Evolutionary conservation across 2,329 filamentous ascomycete genomes (phyloP).

Genomic region (Fusarium dlaminii): DNA sequence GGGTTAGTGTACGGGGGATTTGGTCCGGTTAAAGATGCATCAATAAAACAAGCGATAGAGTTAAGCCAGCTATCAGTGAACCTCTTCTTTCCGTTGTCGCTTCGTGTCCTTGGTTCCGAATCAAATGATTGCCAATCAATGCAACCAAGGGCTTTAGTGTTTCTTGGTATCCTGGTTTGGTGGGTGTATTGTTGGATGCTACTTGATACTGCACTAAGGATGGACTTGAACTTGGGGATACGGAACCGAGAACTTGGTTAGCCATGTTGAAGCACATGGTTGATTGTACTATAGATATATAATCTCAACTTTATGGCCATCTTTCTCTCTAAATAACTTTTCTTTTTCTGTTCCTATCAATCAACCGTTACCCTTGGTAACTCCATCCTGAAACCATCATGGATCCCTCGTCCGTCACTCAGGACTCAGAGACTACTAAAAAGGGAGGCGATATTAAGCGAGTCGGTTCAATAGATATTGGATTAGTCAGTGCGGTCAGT

Average conservation of each 20-base stretch:
- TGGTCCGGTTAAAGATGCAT: not conserved
- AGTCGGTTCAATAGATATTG: not conserved
- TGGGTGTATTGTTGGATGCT: not conserved
- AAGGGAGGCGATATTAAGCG: not conserved
- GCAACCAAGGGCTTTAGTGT: not conserved
- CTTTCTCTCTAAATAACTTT: no score
- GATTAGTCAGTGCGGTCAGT: not conserved
- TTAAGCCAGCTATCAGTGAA: not conserved
- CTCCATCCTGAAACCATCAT: not conserved
- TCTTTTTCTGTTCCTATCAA: no score
- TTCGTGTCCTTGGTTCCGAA: not conserved
- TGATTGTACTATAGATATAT: not conserved
- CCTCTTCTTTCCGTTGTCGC: not conserved
- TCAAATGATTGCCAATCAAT: not conserved
- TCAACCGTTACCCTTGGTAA: not conserved
- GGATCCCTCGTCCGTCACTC: not conserved
- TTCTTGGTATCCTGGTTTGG: not conserved
- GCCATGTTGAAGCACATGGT: not conserved
- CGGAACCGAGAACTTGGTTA: not conserved
- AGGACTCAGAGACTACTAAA: not conserved
- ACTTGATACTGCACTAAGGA: not conserved
- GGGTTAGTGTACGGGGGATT: not conserved
- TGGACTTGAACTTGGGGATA: not conserved
- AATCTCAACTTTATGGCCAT: not conserved
- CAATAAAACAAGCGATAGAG: not conserved